phyloP scores from a whole-genome alignment of 2,329 filamentous ascomycete genomes.

The Aspergillus puulaauensis region DNA sequence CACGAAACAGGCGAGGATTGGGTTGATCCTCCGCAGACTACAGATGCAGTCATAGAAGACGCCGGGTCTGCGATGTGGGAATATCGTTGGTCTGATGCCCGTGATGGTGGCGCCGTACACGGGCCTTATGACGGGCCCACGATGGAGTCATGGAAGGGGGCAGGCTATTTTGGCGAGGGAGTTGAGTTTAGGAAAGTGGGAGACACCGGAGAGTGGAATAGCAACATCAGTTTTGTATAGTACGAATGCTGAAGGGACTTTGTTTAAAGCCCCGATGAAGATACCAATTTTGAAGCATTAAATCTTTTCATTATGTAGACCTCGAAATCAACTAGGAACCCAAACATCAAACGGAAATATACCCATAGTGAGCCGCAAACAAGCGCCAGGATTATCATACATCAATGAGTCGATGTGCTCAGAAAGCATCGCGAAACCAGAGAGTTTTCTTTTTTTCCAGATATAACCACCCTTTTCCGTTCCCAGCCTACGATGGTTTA shows the following conservation, averaged over 20 bases:
- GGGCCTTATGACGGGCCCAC: constrained; percentile 82
- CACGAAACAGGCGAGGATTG: constrained; percentile 86
- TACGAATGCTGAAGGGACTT: neutral
- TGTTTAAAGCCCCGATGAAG: constrained; percentile 10
- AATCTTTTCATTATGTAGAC: constrained; percentile 22
- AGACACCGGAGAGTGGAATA: constrained; percentile 56
- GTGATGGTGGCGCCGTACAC: constrained; percentile 75
- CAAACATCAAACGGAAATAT: constrained; percentile 19
- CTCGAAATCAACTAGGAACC: constrained; percentile 24
- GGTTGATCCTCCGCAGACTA: constrained; percentile 52
- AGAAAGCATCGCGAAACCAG: constrained; percentile 19
- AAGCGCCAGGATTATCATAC: constrained; percentile 42
- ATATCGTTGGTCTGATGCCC: constrained; percentile 86
- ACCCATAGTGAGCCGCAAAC: constrained; percentile 26
- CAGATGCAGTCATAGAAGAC: constrained; percentile 29
- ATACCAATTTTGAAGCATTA: constrained; percentile 14
- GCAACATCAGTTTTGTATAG: constrained; percentile 54
- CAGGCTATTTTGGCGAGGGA: constrained; percentile 85
- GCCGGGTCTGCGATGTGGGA: constrained; percentile 67
- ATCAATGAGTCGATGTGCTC: constrained; percentile 34
- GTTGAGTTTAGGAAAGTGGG: constrained; percentile 72
- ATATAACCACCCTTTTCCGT: neutral
- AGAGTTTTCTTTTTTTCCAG: constrained; percentile 7
- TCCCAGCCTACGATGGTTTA: neutral
- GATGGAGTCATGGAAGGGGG: constrained; percentile 89